phyloP scores from a whole-genome alignment of 305 asterid species.

The Solanum aculeatissimum region DNA sequence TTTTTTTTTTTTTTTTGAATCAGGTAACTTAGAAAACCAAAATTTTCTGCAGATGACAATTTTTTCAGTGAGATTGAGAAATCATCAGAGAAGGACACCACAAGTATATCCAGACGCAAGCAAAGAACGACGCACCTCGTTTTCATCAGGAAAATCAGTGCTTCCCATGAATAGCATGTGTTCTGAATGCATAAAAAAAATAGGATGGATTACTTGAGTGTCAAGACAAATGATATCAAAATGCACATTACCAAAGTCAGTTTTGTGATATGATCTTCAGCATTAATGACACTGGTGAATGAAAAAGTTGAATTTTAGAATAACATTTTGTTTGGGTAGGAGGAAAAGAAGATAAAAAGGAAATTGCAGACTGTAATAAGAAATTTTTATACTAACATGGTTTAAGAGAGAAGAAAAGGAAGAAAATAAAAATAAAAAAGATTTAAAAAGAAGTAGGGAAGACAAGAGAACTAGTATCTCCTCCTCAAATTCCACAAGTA shows the following conservation, averaged over 20 bases:
- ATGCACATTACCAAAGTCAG: background rate
- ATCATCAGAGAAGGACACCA: background rate
- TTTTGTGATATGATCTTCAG: background rate
- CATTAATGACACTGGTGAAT: background rate
- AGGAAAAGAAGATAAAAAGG: background rate
- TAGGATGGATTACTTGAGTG: conserved; percentile 5
- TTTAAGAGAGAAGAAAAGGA: background rate
- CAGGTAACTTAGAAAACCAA: background rate
- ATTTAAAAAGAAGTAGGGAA: background rate
- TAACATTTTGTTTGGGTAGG: background rate
- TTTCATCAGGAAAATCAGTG: conserved; percentile 85
- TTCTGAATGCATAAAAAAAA: conserved; percentile 48
- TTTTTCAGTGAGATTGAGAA: background rate
- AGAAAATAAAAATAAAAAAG: background rate
- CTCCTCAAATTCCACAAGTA: background rate
- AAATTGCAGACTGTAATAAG: background rate
- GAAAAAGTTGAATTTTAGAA: background rate
- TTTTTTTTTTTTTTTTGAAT: background rate
- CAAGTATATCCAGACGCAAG: background rate
- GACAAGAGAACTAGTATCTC: background rate
- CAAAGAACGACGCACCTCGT: conserved; percentile 55
- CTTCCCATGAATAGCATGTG: conserved; percentile 99
- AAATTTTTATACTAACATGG: background rate
- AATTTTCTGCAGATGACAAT: background rate
- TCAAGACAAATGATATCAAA: background rate